A percentile compares a stretch with the other conserved stretches of the same genome.
Conservation (phyloP, 805 yeast species). For the Metschnikowia sp. region DNA sequence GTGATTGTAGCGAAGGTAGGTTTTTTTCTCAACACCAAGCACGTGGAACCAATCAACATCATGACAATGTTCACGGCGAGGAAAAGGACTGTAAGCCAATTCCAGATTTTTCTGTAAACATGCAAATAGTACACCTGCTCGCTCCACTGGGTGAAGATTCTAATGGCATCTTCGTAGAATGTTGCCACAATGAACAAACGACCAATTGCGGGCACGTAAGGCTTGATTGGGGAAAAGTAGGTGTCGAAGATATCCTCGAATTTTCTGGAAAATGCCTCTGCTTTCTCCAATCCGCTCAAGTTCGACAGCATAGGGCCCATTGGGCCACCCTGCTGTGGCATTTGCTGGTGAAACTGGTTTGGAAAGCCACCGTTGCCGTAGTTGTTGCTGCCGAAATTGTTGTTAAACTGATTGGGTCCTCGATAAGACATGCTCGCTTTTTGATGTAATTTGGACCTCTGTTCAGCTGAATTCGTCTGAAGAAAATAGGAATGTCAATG, state of each 20-base stretch:
- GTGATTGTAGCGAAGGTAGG: slow-evolving; percentile 68
- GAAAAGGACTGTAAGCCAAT: slow-evolving; percentile 71
- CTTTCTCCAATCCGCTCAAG: slow-evolving; percentile 31
- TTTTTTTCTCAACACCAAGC: slow-evolving; percentile 66
- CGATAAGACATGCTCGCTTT: slow-evolving; percentile 36
- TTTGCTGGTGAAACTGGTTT: slow-evolving; percentile 12
- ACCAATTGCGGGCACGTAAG: slow-evolving; percentile 83
- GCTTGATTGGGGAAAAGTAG: slow-evolving; percentile 52
- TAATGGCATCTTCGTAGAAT: slow-evolving; percentile 80
- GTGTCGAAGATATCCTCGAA: slow-evolving; percentile 55
- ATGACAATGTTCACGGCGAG: slow-evolving; percentile 57
- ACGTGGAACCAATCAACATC: slow-evolving; percentile 71
- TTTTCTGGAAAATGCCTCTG: slow-evolving; percentile 50
- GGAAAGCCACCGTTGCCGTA: slow-evolving; percentile 19
- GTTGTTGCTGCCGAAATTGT: slow-evolving; percentile 30
- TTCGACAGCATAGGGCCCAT: slow-evolving; percentile 24
- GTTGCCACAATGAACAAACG: slow-evolving; percentile 90
- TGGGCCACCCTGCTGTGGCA: slow-evolving; percentile 15
- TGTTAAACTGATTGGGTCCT: slow-evolving; percentile 42
- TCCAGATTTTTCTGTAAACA: slow-evolving; percentile 75
- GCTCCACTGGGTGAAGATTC: slow-evolving; percentile 84
- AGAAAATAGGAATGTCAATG: not conserved
- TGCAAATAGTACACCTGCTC: slow-evolving; percentile 85
- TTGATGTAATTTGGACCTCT: not conserved
- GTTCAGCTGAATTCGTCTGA: too few species aligned